These are phyloP conservation scores for Globisporangium cylindrosporum DNA, from an alignment of 352 stramenopile species.

Conservation along the genomic window DNA sequence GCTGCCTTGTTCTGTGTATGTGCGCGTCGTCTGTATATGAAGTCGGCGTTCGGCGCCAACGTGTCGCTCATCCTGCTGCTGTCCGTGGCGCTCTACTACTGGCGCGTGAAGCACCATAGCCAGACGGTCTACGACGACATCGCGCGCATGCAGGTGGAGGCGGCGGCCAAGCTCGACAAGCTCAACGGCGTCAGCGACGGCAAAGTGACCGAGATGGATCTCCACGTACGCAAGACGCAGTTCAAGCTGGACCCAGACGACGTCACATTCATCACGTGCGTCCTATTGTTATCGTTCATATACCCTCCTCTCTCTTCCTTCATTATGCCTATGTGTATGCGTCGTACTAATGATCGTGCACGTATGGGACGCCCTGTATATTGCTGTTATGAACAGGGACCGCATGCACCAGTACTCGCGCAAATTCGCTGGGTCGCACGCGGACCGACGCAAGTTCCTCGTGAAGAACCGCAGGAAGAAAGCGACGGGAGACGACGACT, in stretches of 20 bases:
- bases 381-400: conserved; percentile 31
- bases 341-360: neutral
- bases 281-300: neutral
- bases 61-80: conserved; percentile 63
- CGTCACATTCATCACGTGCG: conserved; percentile 71
- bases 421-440: conserved; percentile 56
- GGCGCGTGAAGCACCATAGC: conserved; percentile 48
- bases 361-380: neutral
- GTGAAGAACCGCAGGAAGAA: conserved; percentile 29
- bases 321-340: neutral
- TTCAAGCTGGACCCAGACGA: conserved; percentile 64
- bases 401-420: conserved; percentile 74
- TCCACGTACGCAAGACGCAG: conserved; percentile 61
- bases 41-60: conserved; percentile 64
- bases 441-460: conserved; percentile 76
- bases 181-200: conserved; percentile 52
- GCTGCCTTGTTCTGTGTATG: no score
- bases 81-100: conserved; percentile 63
- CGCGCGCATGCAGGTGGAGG: conserved; percentile 49
- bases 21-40: neutral
- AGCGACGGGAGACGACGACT: conserved; percentile 22
- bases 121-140: conserved; percentile 73
- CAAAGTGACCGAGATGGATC: conserved; percentile 38
- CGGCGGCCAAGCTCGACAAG: conserved; percentile 63
- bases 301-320: neutral